Conservation (phyloP, 2,329 filamentous ascomycete species). For the Arthrobotrys megalospora region DNA sequence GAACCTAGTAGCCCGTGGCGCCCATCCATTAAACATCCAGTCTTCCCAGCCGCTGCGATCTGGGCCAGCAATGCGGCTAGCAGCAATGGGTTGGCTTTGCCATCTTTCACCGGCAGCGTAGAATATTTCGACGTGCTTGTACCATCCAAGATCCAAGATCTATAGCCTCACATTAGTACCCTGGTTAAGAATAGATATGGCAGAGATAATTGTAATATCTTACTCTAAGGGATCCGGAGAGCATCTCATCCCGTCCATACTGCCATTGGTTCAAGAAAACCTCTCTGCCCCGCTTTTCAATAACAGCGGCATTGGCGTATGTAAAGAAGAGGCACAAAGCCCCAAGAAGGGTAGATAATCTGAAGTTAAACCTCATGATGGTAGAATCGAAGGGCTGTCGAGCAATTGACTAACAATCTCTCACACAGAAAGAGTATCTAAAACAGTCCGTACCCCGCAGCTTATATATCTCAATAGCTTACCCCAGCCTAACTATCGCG, state of each 20-base stretch:
- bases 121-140: conserved; percentile 28
- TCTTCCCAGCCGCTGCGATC: conserved; percentile 25
- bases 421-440: background rate
- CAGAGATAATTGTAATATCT: background rate
- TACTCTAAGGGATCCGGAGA: conserved; percentile 23
- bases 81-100: conserved; percentile 24
- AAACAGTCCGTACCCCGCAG: background rate
- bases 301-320: conserved; percentile 19
- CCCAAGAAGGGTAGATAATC: conserved; percentile 34
- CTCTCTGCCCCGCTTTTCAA: conserved; percentile 13
- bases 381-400: conserved; percentile 8
- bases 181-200: too few relatives aligned
- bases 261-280: conserved; percentile 21
- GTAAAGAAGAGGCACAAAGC: conserved; percentile 24
- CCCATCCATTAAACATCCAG: conserved; percentile 36
- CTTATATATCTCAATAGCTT: conserved; percentile 37
- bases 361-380: conserved; percentile 45
- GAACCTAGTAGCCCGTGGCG: conserved; percentile 24
- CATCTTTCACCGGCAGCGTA: conserved; percentile 25
- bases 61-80: conserved; percentile 11
- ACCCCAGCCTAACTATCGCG: background rate
- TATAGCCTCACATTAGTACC: background rate
- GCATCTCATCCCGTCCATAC: conserved; percentile 8
- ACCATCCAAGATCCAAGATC: conserved; percentile 20
- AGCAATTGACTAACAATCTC: conserved; percentile 26